Evolutionary conservation across 805 yeast genomes (phyloP).

Genomic region (Barnettozyma populi): DNA sequence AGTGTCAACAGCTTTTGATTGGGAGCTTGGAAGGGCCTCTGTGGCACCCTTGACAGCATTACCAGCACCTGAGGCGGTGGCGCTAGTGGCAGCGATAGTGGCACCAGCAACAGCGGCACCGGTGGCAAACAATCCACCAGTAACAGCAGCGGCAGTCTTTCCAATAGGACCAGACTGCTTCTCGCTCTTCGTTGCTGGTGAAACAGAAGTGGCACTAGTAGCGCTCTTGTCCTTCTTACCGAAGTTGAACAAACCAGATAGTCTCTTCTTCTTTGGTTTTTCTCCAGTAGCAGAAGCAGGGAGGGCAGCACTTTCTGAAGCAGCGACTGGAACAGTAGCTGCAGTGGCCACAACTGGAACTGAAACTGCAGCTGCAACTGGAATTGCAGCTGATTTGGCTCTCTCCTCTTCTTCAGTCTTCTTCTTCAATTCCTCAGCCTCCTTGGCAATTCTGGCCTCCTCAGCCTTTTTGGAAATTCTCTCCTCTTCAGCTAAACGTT

Average conservation of each 20-base stretch:
- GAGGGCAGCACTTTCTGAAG: background rate
- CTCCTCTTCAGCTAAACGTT: conserved; percentile 43
- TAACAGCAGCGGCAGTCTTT: conserved; percentile 3
- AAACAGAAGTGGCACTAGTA: background rate
- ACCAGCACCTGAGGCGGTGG: conserved; percentile 20
- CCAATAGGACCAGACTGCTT: background rate
- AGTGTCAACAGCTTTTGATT: conserved; percentile 8
- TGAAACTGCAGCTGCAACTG: conserved; percentile 5
- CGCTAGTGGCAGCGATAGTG: conserved; percentile 15
- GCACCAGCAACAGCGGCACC: conserved; percentile 18
- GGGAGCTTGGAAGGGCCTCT: background rate
- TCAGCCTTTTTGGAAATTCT: conserved; percentile 14
- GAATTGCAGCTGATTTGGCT: conserved; percentile 5
- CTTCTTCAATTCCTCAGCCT: conserved; percentile 13
- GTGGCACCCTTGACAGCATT: conserved; percentile 2
- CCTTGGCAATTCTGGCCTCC: conserved; percentile 9
- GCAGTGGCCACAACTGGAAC: background rate
- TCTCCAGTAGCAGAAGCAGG: background rate
- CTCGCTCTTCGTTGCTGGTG: conserved; percentile 6
- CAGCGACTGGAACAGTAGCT: background rate
- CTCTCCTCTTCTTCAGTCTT: conserved; percentile 10
- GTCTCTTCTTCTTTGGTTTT: conserved; percentile 8
- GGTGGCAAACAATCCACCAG: conserved; percentile 12
- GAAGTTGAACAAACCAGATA: conserved; percentile 7
- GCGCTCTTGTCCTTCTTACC: conserved; percentile 1